Evolutionary conservation across 1,284 basidiomycete genomes (phyloP).

Genomic region (Austroboletus novae-zelandiae): DNA sequence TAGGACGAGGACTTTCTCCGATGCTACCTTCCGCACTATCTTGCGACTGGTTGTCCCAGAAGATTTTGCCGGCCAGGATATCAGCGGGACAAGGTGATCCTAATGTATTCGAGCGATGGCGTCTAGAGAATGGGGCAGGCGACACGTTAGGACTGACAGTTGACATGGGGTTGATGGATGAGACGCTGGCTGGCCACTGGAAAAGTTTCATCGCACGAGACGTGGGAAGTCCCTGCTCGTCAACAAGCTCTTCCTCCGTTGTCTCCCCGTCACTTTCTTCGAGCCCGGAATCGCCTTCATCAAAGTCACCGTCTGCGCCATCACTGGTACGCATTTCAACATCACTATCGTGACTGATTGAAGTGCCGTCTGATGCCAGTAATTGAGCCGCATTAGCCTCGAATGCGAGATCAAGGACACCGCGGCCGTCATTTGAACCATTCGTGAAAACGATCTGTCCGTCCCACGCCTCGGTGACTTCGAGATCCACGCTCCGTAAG

Average conservation of each 20-base stretch:
- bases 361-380: slow-evolving; percentile 39
- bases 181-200: slow-evolving; percentile 56
- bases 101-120: slow-evolving; percentile 32
- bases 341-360: slow-evolving; percentile 35
- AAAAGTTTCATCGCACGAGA: slow-evolving; percentile 71
- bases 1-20: slow-evolving; percentile 23
- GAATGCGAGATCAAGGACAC: slow-evolving; percentile 55
- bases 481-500: slow-evolving; percentile 46
- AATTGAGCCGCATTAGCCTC: slow-evolving; percentile 50
- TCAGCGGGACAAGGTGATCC: slow-evolving; percentile 59
- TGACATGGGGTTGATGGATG: slow-evolving; percentile 71
- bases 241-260: slow-evolving; percentile 77
- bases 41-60: slow-evolving; percentile 43
- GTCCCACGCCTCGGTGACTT: slow-evolving; percentile 69
- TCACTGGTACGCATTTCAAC: slow-evolving; percentile 44
- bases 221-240: slow-evolving; percentile 67
- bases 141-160: slow-evolving; percentile 59
- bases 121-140: slow-evolving; percentile 39
- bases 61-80: slow-evolving; percentile 58
- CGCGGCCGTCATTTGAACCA: slow-evolving; percentile 49
- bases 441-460: slow-evolving; percentile 69
- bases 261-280: slow-evolving; percentile 53
- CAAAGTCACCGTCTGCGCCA: slow-evolving; percentile 31
- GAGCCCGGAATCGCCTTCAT: slow-evolving; percentile 41
- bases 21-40: slow-evolving; percentile 35